Evolutionary conservation across 345 rosid species (phyloP).

Genomic region (Brassica carinata): DNA sequence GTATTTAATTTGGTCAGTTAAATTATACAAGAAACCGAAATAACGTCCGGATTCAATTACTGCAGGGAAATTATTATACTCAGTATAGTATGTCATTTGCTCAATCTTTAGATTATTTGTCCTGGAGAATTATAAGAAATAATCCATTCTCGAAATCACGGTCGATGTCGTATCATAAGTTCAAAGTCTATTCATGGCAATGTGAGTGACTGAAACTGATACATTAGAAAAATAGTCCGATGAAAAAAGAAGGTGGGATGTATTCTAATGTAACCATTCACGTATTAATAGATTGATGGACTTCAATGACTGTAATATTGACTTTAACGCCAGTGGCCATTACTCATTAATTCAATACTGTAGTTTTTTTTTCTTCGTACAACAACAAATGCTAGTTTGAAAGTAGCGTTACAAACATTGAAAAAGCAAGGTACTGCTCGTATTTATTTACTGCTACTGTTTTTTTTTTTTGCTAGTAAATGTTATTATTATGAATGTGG

Average conservation of each 20-base stretch:
- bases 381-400: background rate
- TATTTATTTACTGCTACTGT: background rate
- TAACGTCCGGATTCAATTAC: background rate
- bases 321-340: slow-evolving; percentile 11
- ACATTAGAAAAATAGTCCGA: background rate
- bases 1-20: slow-evolving; percentile 1
- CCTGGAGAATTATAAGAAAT: background rate
- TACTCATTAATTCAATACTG: background rate
- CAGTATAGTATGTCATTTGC: background rate
- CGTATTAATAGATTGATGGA: background rate
- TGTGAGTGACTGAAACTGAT: background rate
- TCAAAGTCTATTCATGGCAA: no score
- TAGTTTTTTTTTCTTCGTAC: background rate
- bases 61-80: background rate
- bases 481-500: background rate
- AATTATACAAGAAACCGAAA: background rate
- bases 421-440: background rate
- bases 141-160: background rate
- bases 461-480: background rate
- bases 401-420: slow-evolving; percentile 6
- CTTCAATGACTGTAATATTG: background rate
- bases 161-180: background rate
- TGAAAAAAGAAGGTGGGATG: background rate
- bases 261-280: background rate
- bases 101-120: background rate